Conservation (phyloP, 306 rosid genomes). For the Trifolium pratense region DNA sequence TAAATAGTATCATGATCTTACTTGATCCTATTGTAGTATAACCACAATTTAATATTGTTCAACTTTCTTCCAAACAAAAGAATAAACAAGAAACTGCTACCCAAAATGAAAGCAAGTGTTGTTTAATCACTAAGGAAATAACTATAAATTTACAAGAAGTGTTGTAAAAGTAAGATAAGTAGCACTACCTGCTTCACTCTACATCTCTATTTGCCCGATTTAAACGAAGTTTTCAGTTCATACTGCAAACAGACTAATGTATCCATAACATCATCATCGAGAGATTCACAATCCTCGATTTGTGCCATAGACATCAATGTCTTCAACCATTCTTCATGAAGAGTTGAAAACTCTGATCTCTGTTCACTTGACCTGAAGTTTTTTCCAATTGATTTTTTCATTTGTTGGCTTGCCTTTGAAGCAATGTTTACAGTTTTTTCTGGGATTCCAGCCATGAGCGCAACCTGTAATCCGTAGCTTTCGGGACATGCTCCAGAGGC, state of each 20-base stretch:
- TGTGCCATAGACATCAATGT: conserved; percentile 58
- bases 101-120: conserved; percentile 9
- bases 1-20: not conserved
- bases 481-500: conserved; percentile 82
- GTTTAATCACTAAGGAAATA: not conserved
- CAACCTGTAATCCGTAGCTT: conserved; percentile 96
- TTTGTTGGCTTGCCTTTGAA: conserved; percentile 71
- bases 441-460: conserved; percentile 92
- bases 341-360: conserved; percentile 86
- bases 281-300: conserved; percentile 41
- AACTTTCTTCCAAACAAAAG: no score
- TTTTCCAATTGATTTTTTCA: conserved; percentile 69
- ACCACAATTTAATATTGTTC: no score
- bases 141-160: conserved; percentile 32
- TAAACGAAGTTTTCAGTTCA: conserved; percentile 65
- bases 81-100: not conserved
- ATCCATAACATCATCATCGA: conserved; percentile 68
- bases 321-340: conserved; percentile 90
- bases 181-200: not conserved
- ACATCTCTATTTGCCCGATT: conserved; percentile 45
- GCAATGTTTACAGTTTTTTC: conserved; percentile 69
- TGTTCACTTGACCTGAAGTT: conserved; percentile 71
- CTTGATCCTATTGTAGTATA: not conserved
- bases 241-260: conserved; percentile 74
- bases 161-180: conserved; percentile 14